These are phyloP conservation scores for Botryotinia globosa DNA, from an alignment of 2,329 filamentous ascomycete species.

Conservation along the genomic window DNA sequence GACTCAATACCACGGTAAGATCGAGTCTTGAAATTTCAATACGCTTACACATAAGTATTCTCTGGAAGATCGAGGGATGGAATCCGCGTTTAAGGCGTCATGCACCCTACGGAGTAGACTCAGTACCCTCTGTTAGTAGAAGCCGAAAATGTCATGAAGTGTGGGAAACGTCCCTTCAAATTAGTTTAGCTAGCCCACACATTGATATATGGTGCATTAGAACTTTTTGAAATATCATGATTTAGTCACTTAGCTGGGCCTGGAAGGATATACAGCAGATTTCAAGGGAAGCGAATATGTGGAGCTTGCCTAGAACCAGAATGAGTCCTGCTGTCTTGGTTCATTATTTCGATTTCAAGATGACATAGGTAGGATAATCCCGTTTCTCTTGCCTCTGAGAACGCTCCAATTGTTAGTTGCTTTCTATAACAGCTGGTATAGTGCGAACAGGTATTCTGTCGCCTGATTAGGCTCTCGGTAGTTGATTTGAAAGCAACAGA, in stretches of 20 bases:
- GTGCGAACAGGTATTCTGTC: not conserved
- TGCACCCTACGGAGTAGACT: not conserved
- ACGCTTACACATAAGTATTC: rapidly evolving
- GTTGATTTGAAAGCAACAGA: not conserved
- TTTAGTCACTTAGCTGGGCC: too few species aligned
- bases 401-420: not conserved
- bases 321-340: not conserved
- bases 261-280: not conserved
- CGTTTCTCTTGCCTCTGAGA: not conserved
- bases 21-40: not conserved
- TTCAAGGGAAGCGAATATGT: not conserved
- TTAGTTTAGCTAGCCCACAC: not conserved
- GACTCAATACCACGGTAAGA: not conserved
- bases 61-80: rapidly evolving
- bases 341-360: too few species aligned
- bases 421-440: not conserved
- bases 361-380: not conserved
- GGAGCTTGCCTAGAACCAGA: not conserved
- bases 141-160: not conserved
- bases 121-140: not conserved
- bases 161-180: rapidly evolving
- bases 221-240: too few species aligned
- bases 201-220: not conserved
- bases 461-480: not conserved
- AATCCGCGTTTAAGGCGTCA: not conserved